A percentile compares a stretch with the other conserved stretches of the same genome.
Conservation (phyloP, 2,329 filamentous ascomycete species). For the Pseudonectria foliicola region DNA sequence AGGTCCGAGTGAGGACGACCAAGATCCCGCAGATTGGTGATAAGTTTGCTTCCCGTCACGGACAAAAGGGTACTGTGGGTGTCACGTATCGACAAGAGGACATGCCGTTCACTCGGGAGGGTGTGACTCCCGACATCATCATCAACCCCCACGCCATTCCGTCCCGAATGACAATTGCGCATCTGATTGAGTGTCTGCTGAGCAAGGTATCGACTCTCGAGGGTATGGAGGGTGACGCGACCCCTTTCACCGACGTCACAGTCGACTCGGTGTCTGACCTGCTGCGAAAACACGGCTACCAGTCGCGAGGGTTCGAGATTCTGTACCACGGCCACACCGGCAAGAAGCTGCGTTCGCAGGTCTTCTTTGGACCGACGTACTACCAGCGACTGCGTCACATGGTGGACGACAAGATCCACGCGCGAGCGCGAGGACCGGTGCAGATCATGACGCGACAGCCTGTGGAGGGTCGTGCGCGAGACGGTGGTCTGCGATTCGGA, state of each 20-base stretch:
- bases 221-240: constrained; percentile 94
- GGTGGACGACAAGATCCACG: constrained; percentile 99
- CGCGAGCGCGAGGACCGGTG: constrained; percentile 90
- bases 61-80: constrained; percentile 98
- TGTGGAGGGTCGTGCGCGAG: constrained; percentile 94
- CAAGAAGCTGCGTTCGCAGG: constrained; percentile 83
- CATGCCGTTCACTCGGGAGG: constrained; percentile 94
- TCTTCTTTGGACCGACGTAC: constrained; percentile 97
- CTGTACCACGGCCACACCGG: constrained; percentile 99
- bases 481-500: constrained; percentile 97
- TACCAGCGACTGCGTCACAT: constrained; percentile 98
- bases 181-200: constrained; percentile 97
- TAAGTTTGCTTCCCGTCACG: constrained; percentile 98
- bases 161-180: constrained; percentile 99
- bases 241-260: constrained; percentile 95
- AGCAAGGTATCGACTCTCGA: constrained; percentile 92
- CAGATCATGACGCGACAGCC: constrained; percentile 97
- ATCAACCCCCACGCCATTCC: constrained; percentile 99
- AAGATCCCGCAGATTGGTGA: constrained; percentile 98
- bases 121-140: constrained; percentile 89
- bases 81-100: constrained; percentile 97
- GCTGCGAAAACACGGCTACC: constrained; percentile 83
- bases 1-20: constrained; percentile 93
- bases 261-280: constrained; percentile 87
- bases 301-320: constrained; percentile 93